A percentile compares a stretch with the other conserved stretches of the same genome.
Evolutionary conservation across 129 eudicot species (phyloP).

Genomic region (Centaurea solstitialis): DNA sequence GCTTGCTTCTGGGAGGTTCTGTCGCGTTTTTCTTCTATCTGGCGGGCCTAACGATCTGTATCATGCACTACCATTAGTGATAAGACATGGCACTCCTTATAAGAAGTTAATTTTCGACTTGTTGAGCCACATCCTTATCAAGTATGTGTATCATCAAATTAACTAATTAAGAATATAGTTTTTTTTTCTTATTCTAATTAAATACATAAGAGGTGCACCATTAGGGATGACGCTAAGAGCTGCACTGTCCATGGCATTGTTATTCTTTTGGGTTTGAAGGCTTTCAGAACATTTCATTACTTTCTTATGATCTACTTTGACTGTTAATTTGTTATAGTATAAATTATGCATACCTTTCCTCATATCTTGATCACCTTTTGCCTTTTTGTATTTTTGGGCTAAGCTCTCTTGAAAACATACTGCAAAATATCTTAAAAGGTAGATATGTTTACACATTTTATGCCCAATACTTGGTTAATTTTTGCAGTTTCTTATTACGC

Average conservation of each 20-base stretch:
- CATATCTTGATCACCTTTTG: too few relatives aligned
- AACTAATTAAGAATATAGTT: not conserved
- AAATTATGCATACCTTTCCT: too few relatives aligned
- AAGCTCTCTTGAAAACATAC: not conserved
- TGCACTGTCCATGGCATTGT: not conserved
- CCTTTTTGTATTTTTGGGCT: not conserved
- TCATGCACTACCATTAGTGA: not conserved
- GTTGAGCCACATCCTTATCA: not conserved
- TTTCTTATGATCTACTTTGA: too few relatives aligned
- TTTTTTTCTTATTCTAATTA: too few relatives aligned
- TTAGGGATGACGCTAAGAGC: too few relatives aligned
- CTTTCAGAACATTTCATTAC: too few relatives aligned
- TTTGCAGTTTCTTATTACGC: slow-evolving; percentile 29
- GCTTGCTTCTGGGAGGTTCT: too few relatives aligned
- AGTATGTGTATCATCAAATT: not conserved
- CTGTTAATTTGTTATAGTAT: too few relatives aligned
- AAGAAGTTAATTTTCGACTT: not conserved
- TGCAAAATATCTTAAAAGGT: not conserved
- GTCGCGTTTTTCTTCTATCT: too few relatives aligned
- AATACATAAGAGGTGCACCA: too few relatives aligned
- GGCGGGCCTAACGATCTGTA: too few relatives aligned
- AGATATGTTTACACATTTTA: not conserved
- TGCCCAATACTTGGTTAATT: not conserved
- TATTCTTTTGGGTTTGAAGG: not conserved
- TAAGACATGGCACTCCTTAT: not conserved